phyloP scores from a whole-genome alignment of 306 rosid genomes.

The barrel medic (Medicago truncatula) region DNA sequence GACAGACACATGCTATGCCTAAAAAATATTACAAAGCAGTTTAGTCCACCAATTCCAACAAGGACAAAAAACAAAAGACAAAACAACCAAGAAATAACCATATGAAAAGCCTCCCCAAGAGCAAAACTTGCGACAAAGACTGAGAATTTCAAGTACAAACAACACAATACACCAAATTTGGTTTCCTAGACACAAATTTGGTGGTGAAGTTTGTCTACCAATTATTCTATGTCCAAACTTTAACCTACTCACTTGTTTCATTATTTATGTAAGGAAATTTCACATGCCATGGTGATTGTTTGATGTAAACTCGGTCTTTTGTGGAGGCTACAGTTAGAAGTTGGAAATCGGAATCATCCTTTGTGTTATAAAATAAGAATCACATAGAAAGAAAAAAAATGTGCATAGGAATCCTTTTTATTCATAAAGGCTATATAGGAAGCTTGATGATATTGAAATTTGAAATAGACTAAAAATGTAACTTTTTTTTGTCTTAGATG shows the following conservation, averaged over 20 bases:
- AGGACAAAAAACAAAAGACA: too few species aligned
- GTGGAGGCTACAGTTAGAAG: background rate
- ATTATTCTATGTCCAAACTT: slow-evolving; percentile 9
- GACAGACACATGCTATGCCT: too few species aligned
- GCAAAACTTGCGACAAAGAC: too few species aligned
- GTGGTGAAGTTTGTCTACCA: background rate
- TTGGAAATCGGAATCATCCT: background rate
- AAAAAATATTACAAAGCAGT: too few species aligned
- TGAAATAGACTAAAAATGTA: background rate
- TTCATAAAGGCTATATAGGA: too few species aligned
- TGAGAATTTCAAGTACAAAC: too few species aligned
- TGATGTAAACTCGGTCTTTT: background rate
- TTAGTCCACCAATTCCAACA: too few species aligned
- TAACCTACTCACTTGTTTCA: slow-evolving; percentile 28
- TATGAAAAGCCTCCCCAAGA: too few species aligned
- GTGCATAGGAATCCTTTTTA: background rate
- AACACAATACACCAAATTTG: too few species aligned
- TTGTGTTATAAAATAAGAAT: background rate
- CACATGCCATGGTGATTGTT: background rate
- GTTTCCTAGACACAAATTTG: background rate
- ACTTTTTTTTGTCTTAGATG: too few species aligned
- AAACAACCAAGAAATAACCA: too few species aligned
- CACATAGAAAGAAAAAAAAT: background rate
- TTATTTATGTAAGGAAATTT: background rate
- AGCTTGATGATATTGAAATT: background rate